Conservation (phyloP, 2,329 filamentous ascomycete species). For the Sporothrix phasma region DNA sequence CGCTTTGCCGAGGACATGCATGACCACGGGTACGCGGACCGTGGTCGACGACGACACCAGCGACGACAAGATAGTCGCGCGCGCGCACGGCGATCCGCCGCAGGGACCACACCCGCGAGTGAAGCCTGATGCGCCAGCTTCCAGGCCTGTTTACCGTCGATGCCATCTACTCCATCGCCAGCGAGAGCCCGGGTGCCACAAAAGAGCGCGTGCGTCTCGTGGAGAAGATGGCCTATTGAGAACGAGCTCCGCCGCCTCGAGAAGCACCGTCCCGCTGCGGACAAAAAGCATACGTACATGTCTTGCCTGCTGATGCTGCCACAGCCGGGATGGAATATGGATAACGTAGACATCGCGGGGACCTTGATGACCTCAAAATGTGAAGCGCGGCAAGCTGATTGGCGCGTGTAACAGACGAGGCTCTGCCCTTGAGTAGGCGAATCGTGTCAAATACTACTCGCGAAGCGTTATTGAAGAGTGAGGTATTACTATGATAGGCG, state of each 20-base stretch:
- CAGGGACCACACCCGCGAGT: constrained; percentile 19
- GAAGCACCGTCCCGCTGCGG: constrained; percentile 1
- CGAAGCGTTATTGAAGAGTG: too few relatives aligned
- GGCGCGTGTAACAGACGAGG: too few relatives aligned
- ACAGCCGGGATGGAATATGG: too few relatives aligned
- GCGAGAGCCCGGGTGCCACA: constrained; percentile 18
- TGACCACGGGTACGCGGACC: constrained; percentile 30
- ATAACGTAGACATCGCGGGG: too few relatives aligned
- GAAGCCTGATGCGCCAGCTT: constrained; percentile 20
- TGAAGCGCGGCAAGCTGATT: too few relatives aligned
- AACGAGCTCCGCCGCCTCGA: constrained; percentile 15
- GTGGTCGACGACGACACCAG: constrained; percentile 23
- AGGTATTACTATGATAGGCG: too few relatives aligned
- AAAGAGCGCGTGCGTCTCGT: constrained; percentile 18
- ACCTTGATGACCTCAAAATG: too few relatives aligned
- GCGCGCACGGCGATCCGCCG: constrained; percentile 14
- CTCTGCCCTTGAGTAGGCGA: too few relatives aligned
- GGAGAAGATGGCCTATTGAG: constrained; percentile 22
- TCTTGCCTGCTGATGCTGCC: too few relatives aligned
- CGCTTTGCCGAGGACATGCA: constrained; percentile 38
- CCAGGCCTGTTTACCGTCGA: constrained; percentile 20
- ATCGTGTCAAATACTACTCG: too few relatives aligned
- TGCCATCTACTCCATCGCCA: constrained; percentile 20
- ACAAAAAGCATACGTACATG: too few relatives aligned
- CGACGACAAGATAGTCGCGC: neutral